Conservation (phyloP, 2,329 filamentous ascomycete genomes). For the Colletotrichum tabaci region DNA sequence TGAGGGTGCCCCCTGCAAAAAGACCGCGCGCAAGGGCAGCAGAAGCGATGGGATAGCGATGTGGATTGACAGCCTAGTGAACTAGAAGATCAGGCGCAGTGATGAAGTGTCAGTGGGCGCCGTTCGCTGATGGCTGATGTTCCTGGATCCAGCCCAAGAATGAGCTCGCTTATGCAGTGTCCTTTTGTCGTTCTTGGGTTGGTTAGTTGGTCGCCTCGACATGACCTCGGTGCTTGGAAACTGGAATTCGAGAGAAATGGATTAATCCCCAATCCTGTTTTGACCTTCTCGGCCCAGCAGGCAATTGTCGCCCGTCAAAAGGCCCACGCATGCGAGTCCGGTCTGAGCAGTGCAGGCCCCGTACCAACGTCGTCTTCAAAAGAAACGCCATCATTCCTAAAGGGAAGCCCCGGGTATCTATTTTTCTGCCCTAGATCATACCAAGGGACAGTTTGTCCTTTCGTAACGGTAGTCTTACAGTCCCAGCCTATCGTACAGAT, state of each 20-base stretch:
- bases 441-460: not conserved
- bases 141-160: not conserved
- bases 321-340: not conserved
- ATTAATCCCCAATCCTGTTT: not conserved
- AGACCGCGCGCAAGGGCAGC: not conserved
- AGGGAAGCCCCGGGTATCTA: conserved; percentile 19
- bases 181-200: not conserved
- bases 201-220: conserved; percentile 7
- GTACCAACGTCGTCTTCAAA: not conserved
- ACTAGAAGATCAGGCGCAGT: not conserved
- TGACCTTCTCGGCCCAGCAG: too few species aligned
- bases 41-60: not conserved
- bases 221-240: not conserved
- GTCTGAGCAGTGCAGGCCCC: too few species aligned
- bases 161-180: conserved; percentile 15
- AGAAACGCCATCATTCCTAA: not conserved
- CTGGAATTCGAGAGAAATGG: not conserved
- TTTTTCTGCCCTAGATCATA: not conserved
- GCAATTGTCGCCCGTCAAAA: not conserved
- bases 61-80: too few species aligned
- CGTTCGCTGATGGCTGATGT: not conserved
- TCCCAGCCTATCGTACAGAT: conserved; percentile 9
- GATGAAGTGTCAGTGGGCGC: not conserved
- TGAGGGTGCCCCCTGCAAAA: not conserved
- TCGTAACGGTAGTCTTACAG: not conserved